Evolutionary conservation across 352 stramenopile genomes (phyloP), one percentile per base, ranked within the genome.

Genomic region (Blastocystis sp.): DNA sequence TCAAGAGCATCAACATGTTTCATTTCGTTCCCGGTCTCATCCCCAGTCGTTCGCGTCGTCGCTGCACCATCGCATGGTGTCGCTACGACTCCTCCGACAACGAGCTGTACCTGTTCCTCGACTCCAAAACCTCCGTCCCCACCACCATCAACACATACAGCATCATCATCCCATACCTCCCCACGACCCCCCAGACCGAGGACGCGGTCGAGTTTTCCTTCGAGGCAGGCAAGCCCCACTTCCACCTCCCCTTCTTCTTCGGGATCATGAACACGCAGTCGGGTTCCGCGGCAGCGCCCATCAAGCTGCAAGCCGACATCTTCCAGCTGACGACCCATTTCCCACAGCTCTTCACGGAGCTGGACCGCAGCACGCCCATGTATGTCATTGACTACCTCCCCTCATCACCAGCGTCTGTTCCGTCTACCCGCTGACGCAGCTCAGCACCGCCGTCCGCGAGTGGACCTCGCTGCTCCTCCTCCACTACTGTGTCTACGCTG

Each of bases 401-500:
- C 40, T 63, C 0, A 63, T n/a, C 29, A 27, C 0, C 38, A 81
- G 69, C 9, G 16, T 81, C 14, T 81, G 69, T 38, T 59, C 69
- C 4, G 14, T 81, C 2, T 81, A 81, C 42, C 69, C 69, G 14
- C 6, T 61, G n/a, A 21, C 63, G 9, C 69, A 81, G 69, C 69
- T 81, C 18, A 81, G 69, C 46, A 81, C 69, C 36, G 18, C 69
- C 9, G 11, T 44, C 8, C 69, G 69, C 4, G 69, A 81, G 27
- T 81, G 69, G 69, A 46, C 42, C 8, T 40, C 46, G 11, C 69
- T 81, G 0, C 69, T 63, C 34, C 48, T 81, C 24, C 69, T 81
- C 9, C 69, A 81, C 69, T 81, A 81, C 69, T 81, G 69, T 51
- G 69, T 81, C 7, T 81, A 81, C 36, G 24, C 49, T 46, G 44